A percentile compares a stretch with the other conserved stretches of the same genome.
Conservation (phyloP, 768 basidiomycete species). For the Fomitopsis serialis region DNA sequence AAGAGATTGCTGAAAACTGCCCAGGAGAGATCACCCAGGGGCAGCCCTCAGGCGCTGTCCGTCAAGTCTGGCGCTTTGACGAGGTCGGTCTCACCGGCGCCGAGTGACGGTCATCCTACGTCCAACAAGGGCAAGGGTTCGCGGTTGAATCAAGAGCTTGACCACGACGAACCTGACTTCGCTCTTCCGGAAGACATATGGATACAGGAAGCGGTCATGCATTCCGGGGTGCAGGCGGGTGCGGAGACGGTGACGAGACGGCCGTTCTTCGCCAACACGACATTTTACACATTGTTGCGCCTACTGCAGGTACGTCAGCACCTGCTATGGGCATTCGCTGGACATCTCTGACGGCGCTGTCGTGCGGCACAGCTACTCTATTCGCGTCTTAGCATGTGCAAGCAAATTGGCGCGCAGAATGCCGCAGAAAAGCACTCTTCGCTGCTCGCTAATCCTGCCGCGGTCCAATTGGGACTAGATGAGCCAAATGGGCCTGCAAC, state of each 20-base stretch:
- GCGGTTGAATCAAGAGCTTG: slow-evolving; percentile 6
- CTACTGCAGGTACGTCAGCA: slow-evolving; percentile 71
- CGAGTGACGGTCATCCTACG: slow-evolving; percentile 7
- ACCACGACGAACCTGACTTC: slow-evolving; percentile 8
- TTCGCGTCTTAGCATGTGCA: slow-evolving; percentile 81
- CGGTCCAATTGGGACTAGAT: slow-evolving; percentile 79
- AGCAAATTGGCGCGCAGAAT: slow-evolving; percentile 69
- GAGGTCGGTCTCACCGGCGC: slow-evolving; percentile 31
- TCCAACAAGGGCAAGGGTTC: neutral
- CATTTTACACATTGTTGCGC: slow-evolving; percentile 86
- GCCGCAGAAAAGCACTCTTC: slow-evolving; percentile 63
- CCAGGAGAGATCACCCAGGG: slow-evolving; percentile 45
- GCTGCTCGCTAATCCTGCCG: slow-evolving; percentile 72
- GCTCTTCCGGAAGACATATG: slow-evolving; percentile 45
- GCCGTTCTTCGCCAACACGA: slow-evolving; percentile 87
- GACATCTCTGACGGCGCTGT: slow-evolving; percentile 5
- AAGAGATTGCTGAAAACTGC: slow-evolving; percentile 77
- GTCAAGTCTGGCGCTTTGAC: slow-evolving; percentile 22
- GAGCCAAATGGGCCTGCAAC: slow-evolving; percentile 75
- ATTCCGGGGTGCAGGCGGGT: slow-evolving; percentile 13
- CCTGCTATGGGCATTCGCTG: neutral
- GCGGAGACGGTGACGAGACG: slow-evolving; percentile 29
- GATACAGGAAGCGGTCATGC: slow-evolving; percentile 41
- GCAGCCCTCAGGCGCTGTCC: slow-evolving; percentile 11
- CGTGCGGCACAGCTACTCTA: slow-evolving; percentile 65